These are phyloP conservation scores for Lepiota brunneoincarnata DNA, from an alignment of 768 basidiomycete species.

Conservation along the genomic window DNA sequence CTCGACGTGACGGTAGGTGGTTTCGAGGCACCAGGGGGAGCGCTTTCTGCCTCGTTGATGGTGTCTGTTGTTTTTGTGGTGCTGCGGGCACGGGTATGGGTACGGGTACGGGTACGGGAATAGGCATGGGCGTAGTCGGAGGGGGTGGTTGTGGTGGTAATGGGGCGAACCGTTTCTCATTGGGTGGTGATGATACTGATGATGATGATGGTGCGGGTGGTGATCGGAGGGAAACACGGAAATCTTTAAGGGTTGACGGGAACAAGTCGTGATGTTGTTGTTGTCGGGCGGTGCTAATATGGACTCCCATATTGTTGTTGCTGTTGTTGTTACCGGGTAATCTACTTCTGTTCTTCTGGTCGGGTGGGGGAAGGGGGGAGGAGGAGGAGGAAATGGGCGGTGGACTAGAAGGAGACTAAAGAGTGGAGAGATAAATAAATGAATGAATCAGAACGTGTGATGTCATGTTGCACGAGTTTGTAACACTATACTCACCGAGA, in stretches of 20 bases:
- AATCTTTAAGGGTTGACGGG: background rate
- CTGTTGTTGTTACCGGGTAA: no score
- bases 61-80: background rate
- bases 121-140: background rate
- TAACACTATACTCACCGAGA: conserved; percentile 22
- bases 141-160: background rate
- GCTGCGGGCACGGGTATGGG: background rate
- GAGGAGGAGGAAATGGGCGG: conserved; percentile 12
- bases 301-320: conserved; percentile 10
- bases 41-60: conserved; percentile 4
- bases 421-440: background rate
- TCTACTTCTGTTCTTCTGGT: background rate
- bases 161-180: conserved; percentile 1
- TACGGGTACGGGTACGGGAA: background rate
- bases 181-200: background rate
- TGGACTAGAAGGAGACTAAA: conserved; percentile 4
- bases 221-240: conserved; percentile 5
- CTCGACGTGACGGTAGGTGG: no score
- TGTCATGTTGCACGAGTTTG: conserved; percentile 20
- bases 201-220: background rate
- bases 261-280: background rate
- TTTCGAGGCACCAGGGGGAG: conserved; percentile 2
- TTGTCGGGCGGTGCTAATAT: background rate
- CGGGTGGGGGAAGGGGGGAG: background rate
- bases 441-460: conserved; percentile 10